Evolutionary conservation across 306 rosid species (phyloP).

Genomic region (Castanea sativa): DNA sequence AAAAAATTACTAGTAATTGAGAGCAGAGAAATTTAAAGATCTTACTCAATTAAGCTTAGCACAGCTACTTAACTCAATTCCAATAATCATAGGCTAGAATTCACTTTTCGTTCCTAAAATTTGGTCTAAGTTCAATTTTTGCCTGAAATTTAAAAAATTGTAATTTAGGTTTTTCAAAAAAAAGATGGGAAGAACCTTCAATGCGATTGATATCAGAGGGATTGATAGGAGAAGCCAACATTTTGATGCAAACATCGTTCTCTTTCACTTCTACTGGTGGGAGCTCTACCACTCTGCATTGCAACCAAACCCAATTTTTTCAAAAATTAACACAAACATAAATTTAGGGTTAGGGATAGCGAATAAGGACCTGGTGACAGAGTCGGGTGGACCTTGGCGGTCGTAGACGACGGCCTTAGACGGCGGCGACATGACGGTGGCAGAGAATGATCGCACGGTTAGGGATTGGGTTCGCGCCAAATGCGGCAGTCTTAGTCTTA

Average conservation of each 20-base stretch:
- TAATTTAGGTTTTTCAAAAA: not conserved
- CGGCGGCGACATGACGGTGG: constrained; percentile 64
- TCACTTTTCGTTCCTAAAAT: too few species aligned
- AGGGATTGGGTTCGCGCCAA: constrained; percentile 18
- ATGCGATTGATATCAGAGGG: constrained; percentile 88
- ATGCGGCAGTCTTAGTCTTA: constrained; percentile 4
- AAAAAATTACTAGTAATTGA: not conserved
- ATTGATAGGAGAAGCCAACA: constrained; percentile 87
- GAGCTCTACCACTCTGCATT: constrained; percentile 57
- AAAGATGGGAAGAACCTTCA: constrained; percentile 45
- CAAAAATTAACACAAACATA: not conserved
- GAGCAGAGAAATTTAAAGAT: not conserved
- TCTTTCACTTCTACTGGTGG: constrained; percentile 63
- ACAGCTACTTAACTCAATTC: not conserved
- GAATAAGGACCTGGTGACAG: constrained; percentile 44
- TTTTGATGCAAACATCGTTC: constrained; percentile 83
- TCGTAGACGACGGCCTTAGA: constrained; percentile 89
- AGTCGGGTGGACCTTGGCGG: constrained; percentile 68
- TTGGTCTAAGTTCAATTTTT: too few species aligned
- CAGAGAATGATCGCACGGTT: constrained; percentile 44
- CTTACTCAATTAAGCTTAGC: not conserved
- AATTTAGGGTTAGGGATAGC: not conserved
- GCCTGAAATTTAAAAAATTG: not conserved
- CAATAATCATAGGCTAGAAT: too few species aligned
- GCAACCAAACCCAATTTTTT: constrained; percentile 7